phyloP scores from a whole-genome alignment of 1,284 basidiomycete species.

The Vanrija pseudolonga region DNA sequence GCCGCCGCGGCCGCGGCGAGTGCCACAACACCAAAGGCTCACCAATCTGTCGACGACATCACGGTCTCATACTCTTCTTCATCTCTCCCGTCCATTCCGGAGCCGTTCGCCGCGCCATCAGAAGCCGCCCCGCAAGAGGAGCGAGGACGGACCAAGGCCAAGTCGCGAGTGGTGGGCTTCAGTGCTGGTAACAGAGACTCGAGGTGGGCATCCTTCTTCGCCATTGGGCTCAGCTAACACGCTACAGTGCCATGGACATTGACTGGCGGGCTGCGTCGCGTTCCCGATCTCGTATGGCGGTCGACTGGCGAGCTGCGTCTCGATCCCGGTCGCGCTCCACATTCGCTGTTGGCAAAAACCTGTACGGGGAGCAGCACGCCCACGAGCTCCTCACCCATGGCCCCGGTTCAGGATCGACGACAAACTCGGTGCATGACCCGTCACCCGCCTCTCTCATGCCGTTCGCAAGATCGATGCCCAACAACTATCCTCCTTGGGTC shows the following conservation, averaged over 20 bases:
- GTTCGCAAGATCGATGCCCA: slow-evolving; percentile 23
- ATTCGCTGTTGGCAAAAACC: slow-evolving; percentile 19
- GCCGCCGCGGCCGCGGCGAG: slow-evolving; percentile 8
- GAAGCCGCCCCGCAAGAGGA: slow-evolving; percentile 2
- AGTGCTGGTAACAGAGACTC: slow-evolving; percentile 33
- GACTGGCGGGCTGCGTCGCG: slow-evolving; percentile 92
- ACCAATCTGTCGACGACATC: background rate
- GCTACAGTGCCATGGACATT: slow-evolving; percentile 58
- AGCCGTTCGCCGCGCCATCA: background rate
- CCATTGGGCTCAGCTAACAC: slow-evolving; percentile 1
- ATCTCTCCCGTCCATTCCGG: background rate
- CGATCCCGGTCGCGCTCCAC: slow-evolving; percentile 49
- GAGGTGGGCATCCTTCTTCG: slow-evolving; percentile 10
- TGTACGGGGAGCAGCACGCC: slow-evolving; percentile 51
- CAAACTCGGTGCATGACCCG: slow-evolving; percentile 55
- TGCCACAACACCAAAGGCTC: background rate
- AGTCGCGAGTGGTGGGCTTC: slow-evolving; percentile 52
- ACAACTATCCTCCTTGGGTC: slow-evolving; percentile 18
- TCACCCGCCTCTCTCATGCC: slow-evolving; percentile 16
- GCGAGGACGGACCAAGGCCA: slow-evolving; percentile 55
- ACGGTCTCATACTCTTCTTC: background rate
- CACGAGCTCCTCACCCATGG: slow-evolving; percentile 49
- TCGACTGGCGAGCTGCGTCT: slow-evolving; percentile 53
- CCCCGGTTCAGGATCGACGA: slow-evolving; percentile 10
- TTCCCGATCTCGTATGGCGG: slow-evolving; percentile 82